A percentile compares a stretch with the other conserved stretches of the same genome.
Evolutionary conservation across 2,329 filamentous ascomycete genomes (phyloP).

Genomic region (Calonectria pteridis): DNA sequence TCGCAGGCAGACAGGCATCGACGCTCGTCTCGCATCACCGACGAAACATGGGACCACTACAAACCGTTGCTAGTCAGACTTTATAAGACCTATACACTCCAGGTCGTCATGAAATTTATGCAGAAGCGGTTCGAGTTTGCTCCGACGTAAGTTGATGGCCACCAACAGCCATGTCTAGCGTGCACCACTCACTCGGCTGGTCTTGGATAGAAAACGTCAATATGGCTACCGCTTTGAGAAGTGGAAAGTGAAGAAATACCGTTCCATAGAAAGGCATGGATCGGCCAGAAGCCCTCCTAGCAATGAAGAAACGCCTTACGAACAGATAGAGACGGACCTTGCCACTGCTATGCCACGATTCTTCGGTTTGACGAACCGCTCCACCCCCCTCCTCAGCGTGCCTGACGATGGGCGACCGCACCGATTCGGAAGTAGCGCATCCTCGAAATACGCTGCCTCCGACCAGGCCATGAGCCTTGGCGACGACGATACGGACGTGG

Average conservation of each 20-base stretch:
- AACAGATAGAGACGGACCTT: background rate
- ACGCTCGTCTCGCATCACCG: conserved; percentile 40
- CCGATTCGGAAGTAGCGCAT: background rate
- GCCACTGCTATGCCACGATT: background rate
- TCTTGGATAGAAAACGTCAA: conserved; percentile 44
- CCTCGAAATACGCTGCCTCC: background rate
- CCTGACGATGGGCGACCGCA: background rate
- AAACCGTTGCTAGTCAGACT: conserved; percentile 36
- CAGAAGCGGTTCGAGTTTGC: conserved; percentile 28
- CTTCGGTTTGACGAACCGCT: background rate
- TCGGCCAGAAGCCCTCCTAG: background rate
- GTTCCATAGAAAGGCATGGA: conserved; percentile 24
- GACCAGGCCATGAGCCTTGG: background rate
- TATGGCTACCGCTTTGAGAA: conserved; percentile 47
- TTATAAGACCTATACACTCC: conserved; percentile 38
- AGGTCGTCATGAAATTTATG: conserved; percentile 39
- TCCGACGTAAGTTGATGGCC: conserved; percentile 33
- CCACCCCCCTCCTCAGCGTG: background rate
- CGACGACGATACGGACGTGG: conserved; percentile 16
- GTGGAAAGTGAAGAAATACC: conserved; percentile 46
- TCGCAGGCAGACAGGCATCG: conserved; percentile 23
- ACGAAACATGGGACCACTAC: conserved; percentile 37
- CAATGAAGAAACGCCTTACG: conserved; percentile 11
- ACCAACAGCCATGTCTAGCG: background rate
- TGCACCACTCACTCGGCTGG: background rate